These are phyloP conservation scores for Fibroporia radiculosa DNA, from an alignment of 768 basidiomycete species.

Conservation along the genomic window DNA sequence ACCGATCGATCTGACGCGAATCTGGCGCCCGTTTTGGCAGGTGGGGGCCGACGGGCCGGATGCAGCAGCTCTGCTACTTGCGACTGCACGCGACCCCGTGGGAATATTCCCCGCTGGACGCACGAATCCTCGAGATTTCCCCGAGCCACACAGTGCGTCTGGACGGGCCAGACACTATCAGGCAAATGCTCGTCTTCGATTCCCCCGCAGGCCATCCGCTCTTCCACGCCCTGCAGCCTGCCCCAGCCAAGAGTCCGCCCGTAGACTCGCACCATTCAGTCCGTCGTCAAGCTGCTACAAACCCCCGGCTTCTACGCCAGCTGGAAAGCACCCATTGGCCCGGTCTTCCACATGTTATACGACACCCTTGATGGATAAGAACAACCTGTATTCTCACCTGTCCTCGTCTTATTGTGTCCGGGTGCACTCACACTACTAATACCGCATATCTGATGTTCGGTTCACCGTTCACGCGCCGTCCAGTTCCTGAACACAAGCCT, in stretches of 20 bases:
- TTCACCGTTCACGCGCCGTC: background rate
- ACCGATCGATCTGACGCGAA: slow-evolving; percentile 1
- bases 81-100: too few species aligned
- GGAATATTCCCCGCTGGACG: too few species aligned
- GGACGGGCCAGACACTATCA: too few species aligned
- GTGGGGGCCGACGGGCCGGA: background rate
- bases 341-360: background rate
- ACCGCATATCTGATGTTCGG: background rate
- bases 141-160: too few species aligned
- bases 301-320: background rate
- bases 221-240: slow-evolving; percentile 2
- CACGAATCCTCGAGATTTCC: too few species aligned
- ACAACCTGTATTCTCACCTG: slow-evolving; percentile 3
- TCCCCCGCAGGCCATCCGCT: background rate
- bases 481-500: slow-evolving; percentile 1
- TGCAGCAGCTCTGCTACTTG: background rate
- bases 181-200: too few species aligned
- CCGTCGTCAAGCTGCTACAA: background rate
- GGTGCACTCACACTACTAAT: background rate
- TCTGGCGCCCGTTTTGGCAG: background rate
- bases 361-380: slow-evolving; percentile 5
- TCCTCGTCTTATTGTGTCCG: slow-evolving; percentile 1
- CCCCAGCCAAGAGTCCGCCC: background rate
- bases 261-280: slow-evolving; percentile 1
- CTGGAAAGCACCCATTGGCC: slow-evolving; percentile 1